phyloP scores from a whole-genome alignment of 2,329 filamentous ascomycete species.

The Grosmannia huntii region DNA sequence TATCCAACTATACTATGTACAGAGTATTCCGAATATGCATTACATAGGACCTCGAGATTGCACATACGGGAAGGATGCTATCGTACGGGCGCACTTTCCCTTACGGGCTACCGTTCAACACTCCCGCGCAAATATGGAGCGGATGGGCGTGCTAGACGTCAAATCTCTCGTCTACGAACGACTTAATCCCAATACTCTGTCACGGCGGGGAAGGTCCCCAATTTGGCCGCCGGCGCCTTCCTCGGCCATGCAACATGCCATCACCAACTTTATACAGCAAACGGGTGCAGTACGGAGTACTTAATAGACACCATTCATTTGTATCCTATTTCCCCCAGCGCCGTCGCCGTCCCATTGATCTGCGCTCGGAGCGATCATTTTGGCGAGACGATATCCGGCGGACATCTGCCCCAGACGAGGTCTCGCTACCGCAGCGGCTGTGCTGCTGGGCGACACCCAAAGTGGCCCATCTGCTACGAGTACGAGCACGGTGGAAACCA shows the following conservation, averaged over 20 bases:
- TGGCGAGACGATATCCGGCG: not conserved
- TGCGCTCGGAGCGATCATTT: not conserved
- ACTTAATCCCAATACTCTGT: constrained; percentile 3
- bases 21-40: no score
- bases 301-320: no score
- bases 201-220: not conserved
- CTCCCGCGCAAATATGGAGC: not conserved
- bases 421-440: not conserved
- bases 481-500: no score
- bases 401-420: not conserved
- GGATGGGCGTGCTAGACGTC: not conserved
- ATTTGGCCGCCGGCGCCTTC: not conserved
- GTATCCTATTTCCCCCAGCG: no score
- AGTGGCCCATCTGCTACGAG: no score
- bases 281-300: no score
- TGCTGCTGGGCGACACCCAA: not conserved
- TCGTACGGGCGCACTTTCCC: not conserved
- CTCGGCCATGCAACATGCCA: not conserved
- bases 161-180: not conserved
- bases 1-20: no score
- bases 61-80: not conserved
- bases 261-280: not conserved
- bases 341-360: no score
- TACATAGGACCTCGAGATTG: no score
- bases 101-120: not conserved